These are phyloP conservation scores for Microdochium bolleyi DNA, from an alignment of 2,329 filamentous ascomycete species.

Conservation along the genomic window DNA sequence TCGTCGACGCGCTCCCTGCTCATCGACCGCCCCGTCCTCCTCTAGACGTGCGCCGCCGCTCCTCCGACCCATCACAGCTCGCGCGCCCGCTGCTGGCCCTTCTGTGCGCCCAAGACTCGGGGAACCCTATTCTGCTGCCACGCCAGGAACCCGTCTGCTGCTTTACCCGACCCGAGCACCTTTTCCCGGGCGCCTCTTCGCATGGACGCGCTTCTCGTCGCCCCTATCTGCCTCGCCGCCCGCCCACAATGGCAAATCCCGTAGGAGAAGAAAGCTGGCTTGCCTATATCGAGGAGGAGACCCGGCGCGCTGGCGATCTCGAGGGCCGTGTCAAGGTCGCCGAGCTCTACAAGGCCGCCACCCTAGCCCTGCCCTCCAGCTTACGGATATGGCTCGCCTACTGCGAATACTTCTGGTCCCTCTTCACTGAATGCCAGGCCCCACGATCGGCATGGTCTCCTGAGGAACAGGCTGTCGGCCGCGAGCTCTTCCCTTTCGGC, in stretches of 20 bases:
- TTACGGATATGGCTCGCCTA: conserved; percentile 69
- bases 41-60: no score
- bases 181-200: no score
- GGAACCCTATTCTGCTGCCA: no score
- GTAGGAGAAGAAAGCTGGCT: conserved; percentile 73
- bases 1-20: no score
- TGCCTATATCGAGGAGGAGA: conserved; percentile 68
- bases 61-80: no score
- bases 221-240: neutral
- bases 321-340: conserved; percentile 63
- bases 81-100: no score
- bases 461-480: conserved; percentile 61
- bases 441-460: conserved; percentile 49
- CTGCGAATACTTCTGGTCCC: conserved; percentile 68
- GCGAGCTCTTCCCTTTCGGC: conserved; percentile 64
- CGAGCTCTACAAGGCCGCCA: conserved; percentile 64
- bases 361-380: conserved; percentile 64
- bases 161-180: no score
- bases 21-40: no score
- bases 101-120: no score
- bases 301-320: conserved; percentile 48
- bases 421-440: conserved; percentile 57
- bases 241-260: conserved; percentile 40
- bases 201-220: neutral
- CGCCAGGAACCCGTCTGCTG: no score